Conservation (phyloP, 2,329 filamentous ascomycete species). For the Diaporthe eres region DNA sequence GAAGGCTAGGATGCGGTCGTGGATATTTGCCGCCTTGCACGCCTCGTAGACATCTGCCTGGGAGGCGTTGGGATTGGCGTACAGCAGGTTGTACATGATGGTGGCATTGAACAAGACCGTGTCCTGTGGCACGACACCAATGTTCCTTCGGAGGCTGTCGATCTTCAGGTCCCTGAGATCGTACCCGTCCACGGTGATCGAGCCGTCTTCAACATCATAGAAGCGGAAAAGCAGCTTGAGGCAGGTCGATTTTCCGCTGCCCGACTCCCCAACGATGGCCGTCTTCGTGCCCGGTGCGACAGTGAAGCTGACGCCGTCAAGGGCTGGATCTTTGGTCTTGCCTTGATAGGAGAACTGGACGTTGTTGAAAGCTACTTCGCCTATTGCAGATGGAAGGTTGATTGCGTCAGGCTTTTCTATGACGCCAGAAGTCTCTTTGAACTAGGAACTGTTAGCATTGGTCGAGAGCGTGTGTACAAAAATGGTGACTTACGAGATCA, state of each 20-base stretch:
- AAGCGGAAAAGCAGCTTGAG: slow-evolving; percentile 66
- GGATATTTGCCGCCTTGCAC: slow-evolving; percentile 89
- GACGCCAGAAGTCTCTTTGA: slow-evolving; percentile 60
- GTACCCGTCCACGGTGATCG: slow-evolving; percentile 61
- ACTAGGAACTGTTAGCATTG: slow-evolving; percentile 43
- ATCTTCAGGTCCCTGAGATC: slow-evolving; percentile 88
- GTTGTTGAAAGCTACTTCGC: slow-evolving; percentile 58
- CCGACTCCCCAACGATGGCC: slow-evolving; percentile 62
- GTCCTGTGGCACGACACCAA: slow-evolving; percentile 96
- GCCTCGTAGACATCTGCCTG: slow-evolving; percentile 87
- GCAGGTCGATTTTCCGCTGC: slow-evolving; percentile 64
- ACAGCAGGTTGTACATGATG: slow-evolving; percentile 94
- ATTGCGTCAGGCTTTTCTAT: slow-evolving; percentile 58
- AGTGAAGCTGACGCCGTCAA: slow-evolving; percentile 58
- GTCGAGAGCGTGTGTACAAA: no score
- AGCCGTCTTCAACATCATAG: slow-evolving; percentile 62
- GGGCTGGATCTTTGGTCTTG: slow-evolving; percentile 53
- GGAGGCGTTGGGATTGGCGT: slow-evolving; percentile 85
- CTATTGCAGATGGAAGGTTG: slow-evolving; percentile 49
- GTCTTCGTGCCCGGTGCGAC: slow-evolving; percentile 61
- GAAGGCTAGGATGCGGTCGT: slow-evolving; percentile 91
- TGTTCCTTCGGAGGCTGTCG: slow-evolving; percentile 85
- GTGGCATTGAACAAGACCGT: slow-evolving; percentile 95
- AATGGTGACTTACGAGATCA: slow-evolving; percentile 49
- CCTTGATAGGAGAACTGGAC: slow-evolving; percentile 61